Conservation (phyloP, 2,329 filamentous ascomycete species). For the Colletotrichum lentis region DNA sequence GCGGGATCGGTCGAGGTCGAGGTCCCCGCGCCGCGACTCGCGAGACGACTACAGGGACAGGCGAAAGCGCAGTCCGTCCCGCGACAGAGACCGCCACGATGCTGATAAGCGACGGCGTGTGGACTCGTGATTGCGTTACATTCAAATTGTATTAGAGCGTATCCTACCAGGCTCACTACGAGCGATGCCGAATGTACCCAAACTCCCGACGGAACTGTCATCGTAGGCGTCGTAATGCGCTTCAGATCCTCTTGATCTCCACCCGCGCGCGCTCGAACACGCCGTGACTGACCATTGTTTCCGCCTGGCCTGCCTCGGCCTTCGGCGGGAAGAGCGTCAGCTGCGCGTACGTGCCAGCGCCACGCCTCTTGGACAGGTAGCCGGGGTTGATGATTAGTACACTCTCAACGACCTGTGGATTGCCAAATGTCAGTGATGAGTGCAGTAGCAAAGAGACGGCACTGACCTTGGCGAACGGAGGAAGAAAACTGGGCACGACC, state of each 20-base stretch:
- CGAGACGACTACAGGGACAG: slow-evolving; percentile 57
- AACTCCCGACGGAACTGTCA: slow-evolving; percentile 27
- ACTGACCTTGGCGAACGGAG: slow-evolving; percentile 85
- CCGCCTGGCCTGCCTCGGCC: slow-evolving; percentile 64
- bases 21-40: slow-evolving; percentile 59
- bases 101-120: slow-evolving; percentile 66
- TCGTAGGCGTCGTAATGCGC: slow-evolving; percentile 7
- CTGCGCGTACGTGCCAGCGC: slow-evolving; percentile 84
- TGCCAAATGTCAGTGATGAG: slow-evolving; percentile 16
- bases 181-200: slow-evolving; percentile 39
- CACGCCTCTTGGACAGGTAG: slow-evolving; percentile 82
- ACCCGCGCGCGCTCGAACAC: slow-evolving; percentile 85
- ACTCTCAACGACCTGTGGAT: slow-evolving; percentile 80
- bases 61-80: slow-evolving; percentile 66
- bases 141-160: slow-evolving; percentile 26
- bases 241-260: slow-evolving; percentile 80
- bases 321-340: slow-evolving; percentile 76
- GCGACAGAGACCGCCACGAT: slow-evolving; percentile 62
- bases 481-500: slow-evolving; percentile 81
- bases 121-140: slow-evolving; percentile 47
- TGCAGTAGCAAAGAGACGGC: neutral
- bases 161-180: slow-evolving; percentile 22
- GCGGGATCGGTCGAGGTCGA: slow-evolving; percentile 57
- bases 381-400: slow-evolving; percentile 93
- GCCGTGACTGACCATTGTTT: slow-evolving; percentile 72